Evolutionary conservation across 164 flowering plant genomes (phyloP), one percentile per base, ranked within the genome.

Genomic region (Kingdonia uniflora): DNA sequence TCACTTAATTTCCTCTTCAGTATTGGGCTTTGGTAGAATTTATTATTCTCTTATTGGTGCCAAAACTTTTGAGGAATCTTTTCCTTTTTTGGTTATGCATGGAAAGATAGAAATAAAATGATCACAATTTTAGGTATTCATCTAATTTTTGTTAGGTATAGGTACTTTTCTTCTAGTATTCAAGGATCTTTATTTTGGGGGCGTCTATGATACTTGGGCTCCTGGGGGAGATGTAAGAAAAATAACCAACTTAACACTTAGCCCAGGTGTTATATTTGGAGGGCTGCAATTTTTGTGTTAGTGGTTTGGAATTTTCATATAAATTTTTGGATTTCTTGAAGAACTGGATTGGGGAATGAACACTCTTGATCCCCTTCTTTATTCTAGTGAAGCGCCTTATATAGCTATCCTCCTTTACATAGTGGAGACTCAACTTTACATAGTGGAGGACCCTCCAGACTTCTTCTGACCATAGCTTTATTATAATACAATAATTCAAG

Each of bases 191-290:
- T 41, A 16, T 41, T 41, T 41, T 16, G 5, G 44, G 35, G 35
- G 17, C 15, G 17, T 14, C 17, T 1, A 16, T 14, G 44, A 47
- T 47, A 47, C 26, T 12, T 22, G 12, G 23, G 26, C 3, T 22
- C 29, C n/a, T 13, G 29, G 21, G 29, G 29, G 23, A 45, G 49
- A 45, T 45, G 49, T 45, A 45, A 41, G 44, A 41, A 41, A 41
- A 41, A 41, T 41, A 6, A 41, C 44, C n/a, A 41, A 41, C 44
- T 6, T 20, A 20, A 45, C 49, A 16, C 3, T 45, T 45, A 45
- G 49, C 23, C 49, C 49, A 7, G 41, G 22, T 46, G 22, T 45
- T 45, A 45, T 45, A 45, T 45, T 45, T 45, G 49, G 49, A n/a
- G n/a, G n/a, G n/a, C n/a, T n/a, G n/a, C n/a, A n/a, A n/a, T n/a